Base-by-base conservation (phyloP, 2,329 filamentous ascomycete genomes). In the Bisporella sp. region DNA sequence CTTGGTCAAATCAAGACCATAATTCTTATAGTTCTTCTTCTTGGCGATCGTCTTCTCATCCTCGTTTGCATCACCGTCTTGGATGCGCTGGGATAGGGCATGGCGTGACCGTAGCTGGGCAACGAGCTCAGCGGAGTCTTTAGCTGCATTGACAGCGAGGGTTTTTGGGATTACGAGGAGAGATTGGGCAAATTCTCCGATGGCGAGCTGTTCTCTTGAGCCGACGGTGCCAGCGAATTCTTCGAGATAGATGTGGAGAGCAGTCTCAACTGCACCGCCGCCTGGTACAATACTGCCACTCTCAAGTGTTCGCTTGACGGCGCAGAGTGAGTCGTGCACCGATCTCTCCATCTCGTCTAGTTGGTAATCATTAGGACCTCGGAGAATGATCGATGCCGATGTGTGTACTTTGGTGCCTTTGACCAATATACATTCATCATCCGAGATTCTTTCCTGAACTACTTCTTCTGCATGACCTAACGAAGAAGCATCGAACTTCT, bases 261-360 rank as follows among this genome's bases (percentile, higher is more conserved):
- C 93, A n/a, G 93, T 97, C 76, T 99, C 93, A 28, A 96, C 92
- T 41, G 93, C 93, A 66, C 92, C 93, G 59, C 93, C 93, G 59
- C 93, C 93, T 12, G 93, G 93, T 39, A 99, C 93, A 59, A 99
- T 95, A 71, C 88, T 91, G 64, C 93, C 93, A 65, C 89, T 96
- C 74, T 99, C 93, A 6, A 99, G 78, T 3, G 93, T 96, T 61
- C 93, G 84, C 83, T 99, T 99, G 57, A 99, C 91, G 44, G 93
- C 93, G 59, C 89, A 96, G 44, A 99, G 78, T 11, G 92, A 95
- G 71, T 99, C 93, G 73, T 99, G 93, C 13, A 99, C 84, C 1
- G 93, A 97, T 58, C 93, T 87, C 78, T 99, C 93, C 92, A 97
- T 99, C 78, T 99, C 93, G 65, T 99, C 93, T 31, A 99, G 82